Conservation (phyloP, 177 flowering plant species). For the Tripterygium wilfordii region DNA sequence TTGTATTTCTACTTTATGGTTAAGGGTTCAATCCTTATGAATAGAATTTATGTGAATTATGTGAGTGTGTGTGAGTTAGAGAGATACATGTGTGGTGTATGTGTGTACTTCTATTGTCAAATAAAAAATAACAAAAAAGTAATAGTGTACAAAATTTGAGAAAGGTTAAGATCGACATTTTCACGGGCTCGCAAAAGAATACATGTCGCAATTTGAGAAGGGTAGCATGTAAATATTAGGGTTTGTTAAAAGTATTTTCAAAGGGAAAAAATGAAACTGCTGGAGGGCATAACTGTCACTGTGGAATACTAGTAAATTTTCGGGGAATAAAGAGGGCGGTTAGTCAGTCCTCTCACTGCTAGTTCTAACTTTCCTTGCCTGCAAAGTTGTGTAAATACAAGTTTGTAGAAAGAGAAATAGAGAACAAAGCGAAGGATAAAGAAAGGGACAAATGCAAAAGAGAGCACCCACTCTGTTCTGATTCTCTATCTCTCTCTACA, state of each 20-base stretch:
- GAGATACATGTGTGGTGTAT: no score
- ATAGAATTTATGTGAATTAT: not conserved
- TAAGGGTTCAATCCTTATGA: not conserved
- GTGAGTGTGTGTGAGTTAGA: not conserved
- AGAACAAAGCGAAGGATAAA: not conserved
- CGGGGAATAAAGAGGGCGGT: conserved; percentile 11
- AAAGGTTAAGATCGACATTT: no score
- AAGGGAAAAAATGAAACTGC: not conserved
- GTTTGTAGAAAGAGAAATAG: conserved; percentile 3
- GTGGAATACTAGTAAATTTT: not conserved
- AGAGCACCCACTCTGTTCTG: conserved; percentile 1
- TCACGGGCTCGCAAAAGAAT: no score
- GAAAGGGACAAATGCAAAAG: not conserved
- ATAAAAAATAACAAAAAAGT: no score
- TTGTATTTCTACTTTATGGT: no score
- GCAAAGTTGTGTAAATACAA: conserved; percentile 12
- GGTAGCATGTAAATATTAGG: no score
- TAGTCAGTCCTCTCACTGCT: conserved; percentile 21
- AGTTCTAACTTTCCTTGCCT: conserved; percentile 26
- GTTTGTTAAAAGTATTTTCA: no score
- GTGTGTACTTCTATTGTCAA: no score
- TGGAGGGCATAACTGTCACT: not conserved
- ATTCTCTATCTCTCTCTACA: conserved; percentile 7
- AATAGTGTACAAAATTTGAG: no score
- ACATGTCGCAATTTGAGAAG: no score